phyloP scores from a whole-genome alignment of 1,139 yeast species.

The Magnusiomyces tetraspermus region DNA sequence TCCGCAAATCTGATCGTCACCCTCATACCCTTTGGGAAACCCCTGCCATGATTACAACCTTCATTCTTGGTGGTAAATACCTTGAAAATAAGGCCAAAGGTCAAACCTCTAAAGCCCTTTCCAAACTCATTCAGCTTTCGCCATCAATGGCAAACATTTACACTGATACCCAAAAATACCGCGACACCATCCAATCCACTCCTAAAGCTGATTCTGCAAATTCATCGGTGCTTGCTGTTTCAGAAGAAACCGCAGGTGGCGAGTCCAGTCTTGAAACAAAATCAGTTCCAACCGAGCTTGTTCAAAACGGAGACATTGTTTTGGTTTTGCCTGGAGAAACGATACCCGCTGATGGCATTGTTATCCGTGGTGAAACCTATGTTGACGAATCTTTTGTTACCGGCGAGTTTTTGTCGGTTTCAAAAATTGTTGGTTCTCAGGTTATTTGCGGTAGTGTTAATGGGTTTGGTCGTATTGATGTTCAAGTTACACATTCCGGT shows the following conservation, averaged over 20 bases:
- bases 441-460: slow-evolving; percentile 91
- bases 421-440: slow-evolving; percentile 47
- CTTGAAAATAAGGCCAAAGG: slow-evolving; percentile 90
- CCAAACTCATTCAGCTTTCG: slow-evolving; percentile 66
- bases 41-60: slow-evolving; percentile 69
- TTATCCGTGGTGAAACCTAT: slow-evolving; percentile 69
- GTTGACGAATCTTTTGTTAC: slow-evolving; percentile 83
- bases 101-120: slow-evolving; percentile 80
- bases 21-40: slow-evolving; percentile 84
- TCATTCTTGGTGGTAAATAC: slow-evolving; percentile 83
- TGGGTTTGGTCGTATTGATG: slow-evolving; percentile 62
- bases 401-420: slow-evolving; percentile 77
- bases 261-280: slow-evolving; percentile 22
- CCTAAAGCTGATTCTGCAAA: background rate
- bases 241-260: slow-evolving; percentile 7
- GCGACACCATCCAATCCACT: background rate
- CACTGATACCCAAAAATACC: slow-evolving; percentile 15
- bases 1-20: slow-evolving; percentile 27
- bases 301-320: slow-evolving; percentile 70
- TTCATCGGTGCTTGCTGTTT: background rate
- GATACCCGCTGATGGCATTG: slow-evolving; percentile 84
- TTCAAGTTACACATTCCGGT: slow-evolving; percentile 63
- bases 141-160: slow-evolving; percentile 67
- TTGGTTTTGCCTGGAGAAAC: slow-evolving; percentile 77
- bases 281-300: slow-evolving; percentile 56